Evolutionary conservation across 345 rosid species (phyloP), one percentile per base, ranked within the genome.

Genomic region (Salix caprea): DNA sequence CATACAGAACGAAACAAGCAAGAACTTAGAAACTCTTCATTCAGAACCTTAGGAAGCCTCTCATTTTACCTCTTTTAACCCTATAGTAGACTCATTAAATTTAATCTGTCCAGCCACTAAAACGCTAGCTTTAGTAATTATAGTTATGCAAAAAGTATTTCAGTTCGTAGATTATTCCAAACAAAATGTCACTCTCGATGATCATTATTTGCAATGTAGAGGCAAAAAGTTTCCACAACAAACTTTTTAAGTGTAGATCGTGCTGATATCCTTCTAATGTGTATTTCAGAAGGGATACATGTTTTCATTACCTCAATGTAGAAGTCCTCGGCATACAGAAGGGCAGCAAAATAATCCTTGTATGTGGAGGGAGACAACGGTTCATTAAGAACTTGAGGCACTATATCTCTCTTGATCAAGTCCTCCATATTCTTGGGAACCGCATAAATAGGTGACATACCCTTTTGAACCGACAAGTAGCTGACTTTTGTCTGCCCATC

Each of bases 271-370:
- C 34, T 32, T 32, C 34, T 32, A 32, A 32, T 32, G 34, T 32
- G 34, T 32, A 32, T 32, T 3, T 32, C 34, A 86, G 15, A 65
- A 30, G 67, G 67, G 7, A 10, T 5, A 0, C 36, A 24, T 65
- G 2, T 46, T 46, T 21, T 46, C 34, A 15, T 54, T 77, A 79
- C 86, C 86, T 83, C 82, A 28, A 77, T 44, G 50, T 86, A 84
- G 79, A 48, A 71, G 67, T 86, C 88, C 74, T 85, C 88, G 3
- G 86, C 82, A 83, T 83, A 77, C 7, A 86, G 78, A 67, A 86
- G 82, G 50, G 85, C 81, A 28, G 82, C 71, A 71, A 83, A 86
- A 61, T 72, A 71, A 26, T 79, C 80, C 65, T 44, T 76, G 71
- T 85, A 85, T 1, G 79, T 73, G 26, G 81, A 67, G 3, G 69